phyloP scores from a whole-genome alignment of 306 rosid genomes.

The Medicago arabica region DNA sequence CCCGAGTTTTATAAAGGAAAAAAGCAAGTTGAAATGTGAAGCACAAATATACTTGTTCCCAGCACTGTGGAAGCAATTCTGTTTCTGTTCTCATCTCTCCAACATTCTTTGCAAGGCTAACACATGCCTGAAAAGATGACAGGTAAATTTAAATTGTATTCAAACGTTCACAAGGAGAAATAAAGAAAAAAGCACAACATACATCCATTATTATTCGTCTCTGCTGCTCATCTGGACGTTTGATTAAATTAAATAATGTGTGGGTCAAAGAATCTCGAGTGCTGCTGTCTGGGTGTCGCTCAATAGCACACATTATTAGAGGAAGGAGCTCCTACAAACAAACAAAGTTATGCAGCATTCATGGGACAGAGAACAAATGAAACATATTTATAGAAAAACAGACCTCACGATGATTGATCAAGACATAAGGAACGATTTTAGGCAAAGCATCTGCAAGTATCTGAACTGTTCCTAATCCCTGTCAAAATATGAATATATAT shows the following conservation, averaged over 20 bases:
- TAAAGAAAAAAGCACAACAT: slow-evolving; percentile 46
- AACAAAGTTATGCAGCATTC: slow-evolving; percentile 32
- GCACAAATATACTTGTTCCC: slow-evolving; percentile 85
- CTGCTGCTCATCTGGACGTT: slow-evolving; percentile 95
- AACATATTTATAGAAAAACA: slow-evolving; percentile 23
- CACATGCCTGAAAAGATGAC: slow-evolving; percentile 77
- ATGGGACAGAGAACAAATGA: too few relatives aligned
- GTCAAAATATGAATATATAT: slow-evolving; percentile 48
- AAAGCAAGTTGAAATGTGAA: neutral
- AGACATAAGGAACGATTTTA: slow-evolving; percentile 93
- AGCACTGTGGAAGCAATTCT: slow-evolving; percentile 97
- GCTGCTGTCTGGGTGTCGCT: slow-evolving; percentile 87
- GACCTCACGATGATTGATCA: slow-evolving; percentile 98
- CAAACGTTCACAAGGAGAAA: too few relatives aligned
- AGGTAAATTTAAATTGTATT: slow-evolving; percentile 6
- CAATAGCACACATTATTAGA: slow-evolving; percentile 94
- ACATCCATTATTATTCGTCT: slow-evolving; percentile 95
- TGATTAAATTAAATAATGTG: slow-evolving; percentile 90
- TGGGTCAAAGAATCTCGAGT: slow-evolving; percentile 97
- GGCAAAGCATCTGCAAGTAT: slow-evolving; percentile 93
- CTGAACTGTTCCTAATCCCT: slow-evolving; percentile 86
- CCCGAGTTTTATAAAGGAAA: neutral
- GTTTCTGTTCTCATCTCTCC: slow-evolving; percentile 99
- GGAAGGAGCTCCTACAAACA: slow-evolving; percentile 90
- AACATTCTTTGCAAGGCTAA: slow-evolving; percentile 87